phyloP scores from a whole-genome alignment of 371 early-diverging fungal species.

The Parasitella parasitica region DNA sequence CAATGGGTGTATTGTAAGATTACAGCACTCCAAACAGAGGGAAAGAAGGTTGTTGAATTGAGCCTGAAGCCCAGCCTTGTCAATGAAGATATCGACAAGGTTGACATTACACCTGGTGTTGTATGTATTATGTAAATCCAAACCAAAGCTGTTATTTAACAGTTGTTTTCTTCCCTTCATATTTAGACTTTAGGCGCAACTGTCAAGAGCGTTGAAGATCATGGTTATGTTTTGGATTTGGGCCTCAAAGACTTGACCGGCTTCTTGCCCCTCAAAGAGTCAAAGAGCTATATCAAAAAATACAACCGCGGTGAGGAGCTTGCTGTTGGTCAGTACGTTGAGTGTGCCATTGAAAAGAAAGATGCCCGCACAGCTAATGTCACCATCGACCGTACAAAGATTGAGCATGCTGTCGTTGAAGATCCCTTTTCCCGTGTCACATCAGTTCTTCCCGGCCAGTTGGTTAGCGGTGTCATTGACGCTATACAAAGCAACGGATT shows the following conservation, averaged over 20 bases:
- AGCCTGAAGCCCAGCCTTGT: constrained; percentile 70
- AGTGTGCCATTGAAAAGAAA: constrained; percentile 55
- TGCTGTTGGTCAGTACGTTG: constrained; percentile 65
- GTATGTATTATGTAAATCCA: constrained; percentile 30
- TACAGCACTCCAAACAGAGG: constrained; percentile 39
- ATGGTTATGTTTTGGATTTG: constrained; percentile 75
- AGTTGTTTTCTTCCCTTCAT: too few relatives aligned
- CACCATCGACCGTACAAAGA: constrained; percentile 53
- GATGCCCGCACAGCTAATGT: constrained; percentile 60
- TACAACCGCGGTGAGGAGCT: constrained; percentile 55
- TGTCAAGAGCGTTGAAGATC: constrained; percentile 78
- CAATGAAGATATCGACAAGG: constrained; percentile 55
- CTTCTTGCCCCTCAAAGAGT: constrained; percentile 66
- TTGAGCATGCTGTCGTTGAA: constrained; percentile 51
- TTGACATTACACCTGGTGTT: constrained; percentile 62
- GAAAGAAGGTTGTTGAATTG: constrained; percentile 63
- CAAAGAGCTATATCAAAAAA: constrained; percentile 52
- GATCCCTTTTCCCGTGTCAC: constrained; percentile 54
- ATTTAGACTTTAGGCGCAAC: constrained; percentile 64
- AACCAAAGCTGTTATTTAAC: too few relatives aligned
- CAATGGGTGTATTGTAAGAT: constrained; percentile 76
- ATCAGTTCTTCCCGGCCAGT: constrained; percentile 66
- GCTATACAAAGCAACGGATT: constrained; percentile 59
- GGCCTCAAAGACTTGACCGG: constrained; percentile 68
- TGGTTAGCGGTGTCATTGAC: constrained; percentile 57